Conservation (phyloP, 2,329 filamentous ascomycete genomes). For the Cytospora chrysosperma region DNA sequence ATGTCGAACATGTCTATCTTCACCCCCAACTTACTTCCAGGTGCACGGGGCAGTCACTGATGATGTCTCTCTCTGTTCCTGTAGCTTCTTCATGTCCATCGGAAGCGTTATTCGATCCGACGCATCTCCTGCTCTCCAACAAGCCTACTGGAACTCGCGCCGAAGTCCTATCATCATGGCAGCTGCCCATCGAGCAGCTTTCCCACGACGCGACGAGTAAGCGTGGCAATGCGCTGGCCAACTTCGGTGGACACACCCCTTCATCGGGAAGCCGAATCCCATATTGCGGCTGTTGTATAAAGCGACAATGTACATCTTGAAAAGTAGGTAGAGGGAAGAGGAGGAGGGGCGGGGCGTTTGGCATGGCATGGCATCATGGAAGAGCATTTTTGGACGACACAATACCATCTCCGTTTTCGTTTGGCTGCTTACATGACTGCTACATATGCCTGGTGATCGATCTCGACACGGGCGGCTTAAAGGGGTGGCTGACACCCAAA, state of each 20-base stretch:
- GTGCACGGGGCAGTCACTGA: constrained; percentile 15
- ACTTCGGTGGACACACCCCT: background rate
- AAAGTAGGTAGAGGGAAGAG: background rate
- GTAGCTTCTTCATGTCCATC: constrained; percentile 95
- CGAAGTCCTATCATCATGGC: constrained; percentile 70
- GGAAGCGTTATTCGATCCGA: constrained; percentile 95
- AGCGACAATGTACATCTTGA: constrained; percentile 2
- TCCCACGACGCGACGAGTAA: constrained; percentile 24
- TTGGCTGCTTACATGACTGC: background rate
- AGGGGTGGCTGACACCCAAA: background rate
- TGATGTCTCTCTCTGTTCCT: background rate
- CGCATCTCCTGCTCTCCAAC: constrained; percentile 70
- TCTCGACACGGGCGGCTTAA: background rate
- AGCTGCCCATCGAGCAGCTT: constrained; percentile 38
- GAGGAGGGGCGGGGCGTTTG: constrained; percentile 8
- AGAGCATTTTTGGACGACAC: constrained; percentile 1
- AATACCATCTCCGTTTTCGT: constrained; percentile 9
- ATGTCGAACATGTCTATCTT: constrained; percentile 35
- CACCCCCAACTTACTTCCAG: background rate
- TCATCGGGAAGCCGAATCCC: background rate
- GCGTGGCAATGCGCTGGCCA: background rate
- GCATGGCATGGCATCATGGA: background rate
- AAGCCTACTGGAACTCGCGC: constrained; percentile 74
- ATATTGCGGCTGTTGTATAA: constrained; percentile 6
- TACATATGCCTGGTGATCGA: background rate